phyloP scores from a whole-genome alignment of 2,329 filamentous ascomycete species.

The Ophiostoma novo-ulmi region DNA sequence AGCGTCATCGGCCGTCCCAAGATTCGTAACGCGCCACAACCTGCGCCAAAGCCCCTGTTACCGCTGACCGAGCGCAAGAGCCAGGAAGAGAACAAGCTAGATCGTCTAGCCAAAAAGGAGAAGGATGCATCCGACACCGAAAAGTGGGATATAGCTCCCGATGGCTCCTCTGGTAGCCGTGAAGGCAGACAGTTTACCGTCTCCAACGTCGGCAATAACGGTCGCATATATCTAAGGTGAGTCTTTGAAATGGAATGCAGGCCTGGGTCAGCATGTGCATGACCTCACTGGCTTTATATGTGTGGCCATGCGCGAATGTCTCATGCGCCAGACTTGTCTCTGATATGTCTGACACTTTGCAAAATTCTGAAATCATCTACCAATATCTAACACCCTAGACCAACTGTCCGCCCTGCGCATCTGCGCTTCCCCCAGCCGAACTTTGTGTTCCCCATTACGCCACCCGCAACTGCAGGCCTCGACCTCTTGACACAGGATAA shows the following conservation, averaged over 20 bases:
- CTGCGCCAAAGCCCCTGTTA: constrained; percentile 39
- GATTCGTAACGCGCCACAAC: constrained; percentile 29
- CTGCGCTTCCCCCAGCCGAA: constrained; percentile 57
- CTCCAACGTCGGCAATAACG: constrained; percentile 76
- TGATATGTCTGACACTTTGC: not conserved
- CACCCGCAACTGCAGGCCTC: constrained; percentile 54
- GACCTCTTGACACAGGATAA: constrained; percentile 40
- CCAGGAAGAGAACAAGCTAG: constrained; percentile 38
- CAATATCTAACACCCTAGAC: constrained; percentile 38
- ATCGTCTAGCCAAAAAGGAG: constrained; percentile 44
- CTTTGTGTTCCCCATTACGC: constrained; percentile 57
- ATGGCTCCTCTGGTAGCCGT: constrained; percentile 56
- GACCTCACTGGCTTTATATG: not conserved
- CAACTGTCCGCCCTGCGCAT: constrained; percentile 56
- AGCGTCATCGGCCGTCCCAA: constrained; percentile 29
- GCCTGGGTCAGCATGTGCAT: not conserved
- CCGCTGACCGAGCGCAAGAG: constrained; percentile 45
- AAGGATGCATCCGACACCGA: constrained; percentile 55
- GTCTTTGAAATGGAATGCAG: constrained; percentile 29
- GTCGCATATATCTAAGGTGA: constrained; percentile 75
- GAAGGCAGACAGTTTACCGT: constrained; percentile 72
- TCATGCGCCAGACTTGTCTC: not conserved
- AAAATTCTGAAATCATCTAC: no score
- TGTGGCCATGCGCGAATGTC: not conserved
- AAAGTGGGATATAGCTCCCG: constrained; percentile 53